phyloP scores from a whole-genome alignment of 2,329 filamentous ascomycete species.

The Teratosphaeria viscida region DNA sequence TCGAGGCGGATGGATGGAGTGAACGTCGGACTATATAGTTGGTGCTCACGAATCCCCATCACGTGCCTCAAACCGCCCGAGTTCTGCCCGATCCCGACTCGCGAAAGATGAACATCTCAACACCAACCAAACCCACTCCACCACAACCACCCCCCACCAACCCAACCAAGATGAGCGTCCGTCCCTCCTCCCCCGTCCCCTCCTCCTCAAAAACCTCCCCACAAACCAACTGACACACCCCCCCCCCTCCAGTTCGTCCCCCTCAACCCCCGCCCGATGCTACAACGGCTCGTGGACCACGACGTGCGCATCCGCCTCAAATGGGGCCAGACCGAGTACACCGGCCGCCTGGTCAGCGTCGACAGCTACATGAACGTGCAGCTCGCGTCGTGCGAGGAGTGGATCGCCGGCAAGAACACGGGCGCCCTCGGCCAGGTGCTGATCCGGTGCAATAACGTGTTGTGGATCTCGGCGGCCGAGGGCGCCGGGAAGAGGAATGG shows the following conservation, averaged over 20 bases:
- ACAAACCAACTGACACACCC: neutral
- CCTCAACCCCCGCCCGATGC: slow-evolving; percentile 91
- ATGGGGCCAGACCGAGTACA: slow-evolving; percentile 98
- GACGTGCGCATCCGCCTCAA: slow-evolving; percentile 87
- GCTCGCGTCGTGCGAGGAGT: slow-evolving; percentile 82
- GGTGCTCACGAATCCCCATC: neutral
- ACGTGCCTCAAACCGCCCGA: neutral
- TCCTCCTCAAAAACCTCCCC: no score
- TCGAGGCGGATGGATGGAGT: neutral
- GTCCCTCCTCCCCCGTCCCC: no score
- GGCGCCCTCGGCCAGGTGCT: slow-evolving; percentile 82
- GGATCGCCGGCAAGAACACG: slow-evolving; percentile 74
- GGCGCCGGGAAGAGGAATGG: neutral
- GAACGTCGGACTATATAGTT: neutral
- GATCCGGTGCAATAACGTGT: slow-evolving; percentile 94
- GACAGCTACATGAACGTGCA: slow-evolving; percentile 99
- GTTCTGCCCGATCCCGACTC: neutral
- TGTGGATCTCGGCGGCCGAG: slow-evolving; percentile 60
- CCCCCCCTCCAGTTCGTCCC: slow-evolving; percentile 55
- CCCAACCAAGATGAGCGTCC: neutral
- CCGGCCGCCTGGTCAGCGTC: slow-evolving; percentile 80
- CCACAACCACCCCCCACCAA: neutral
- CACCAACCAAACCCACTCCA: neutral
- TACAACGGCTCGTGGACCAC: slow-evolving; percentile 90
- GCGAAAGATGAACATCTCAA: neutral